phyloP scores from a whole-genome alignment of 208 protist genomes.

The Sergeia podlipaevii region DNA sequence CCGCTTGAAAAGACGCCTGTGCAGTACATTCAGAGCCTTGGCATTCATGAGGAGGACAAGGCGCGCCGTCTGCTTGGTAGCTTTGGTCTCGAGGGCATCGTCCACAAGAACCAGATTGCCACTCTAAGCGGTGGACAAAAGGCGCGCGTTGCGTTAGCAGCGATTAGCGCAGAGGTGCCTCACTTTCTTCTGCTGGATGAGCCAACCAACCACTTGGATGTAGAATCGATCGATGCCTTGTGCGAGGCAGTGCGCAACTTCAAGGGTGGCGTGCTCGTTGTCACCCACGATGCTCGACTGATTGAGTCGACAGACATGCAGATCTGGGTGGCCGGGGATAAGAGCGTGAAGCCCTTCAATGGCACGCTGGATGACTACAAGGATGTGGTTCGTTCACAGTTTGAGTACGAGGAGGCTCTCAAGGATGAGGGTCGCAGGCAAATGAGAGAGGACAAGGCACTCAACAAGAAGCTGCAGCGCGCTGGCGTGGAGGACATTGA shows the following conservation, averaged over 20 bases:
- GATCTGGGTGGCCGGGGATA: slow-evolving; percentile 85
- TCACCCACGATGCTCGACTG: slow-evolving; percentile 88
- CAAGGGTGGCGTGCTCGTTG: slow-evolving; percentile 88
- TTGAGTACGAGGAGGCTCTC: slow-evolving; percentile 63
- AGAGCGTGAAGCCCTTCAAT: slow-evolving; percentile 74
- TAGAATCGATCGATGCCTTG: slow-evolving; percentile 90
- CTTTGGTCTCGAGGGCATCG: slow-evolving; percentile 85
- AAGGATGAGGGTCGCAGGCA: slow-evolving; percentile 42
- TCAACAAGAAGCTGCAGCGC: slow-evolving; percentile 48
- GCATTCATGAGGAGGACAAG: slow-evolving; percentile 73
- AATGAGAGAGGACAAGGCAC: slow-evolving; percentile 36
- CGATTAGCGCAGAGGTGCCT: slow-evolving; percentile 86
- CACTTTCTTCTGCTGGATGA: slow-evolving; percentile 96
- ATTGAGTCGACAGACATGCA: slow-evolving; percentile 88
- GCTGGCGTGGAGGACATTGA: slow-evolving; percentile 37
- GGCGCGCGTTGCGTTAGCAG: slow-evolving; percentile 91
- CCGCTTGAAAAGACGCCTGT: slow-evolving; percentile 87
- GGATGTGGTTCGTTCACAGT: slow-evolving; percentile 56
- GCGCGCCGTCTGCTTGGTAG: slow-evolving; percentile 79
- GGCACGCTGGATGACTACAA: slow-evolving; percentile 86
- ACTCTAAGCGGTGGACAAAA: slow-evolving; percentile 95
- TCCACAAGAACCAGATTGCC: slow-evolving; percentile 87
- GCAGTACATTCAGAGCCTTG: slow-evolving; percentile 79
- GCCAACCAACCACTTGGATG: slow-evolving; percentile 93
- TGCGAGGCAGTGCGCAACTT: slow-evolving; percentile 78